phyloP scores from a whole-genome alignment of 352 stramenopile species.

The Phytophthora meadii region DNA sequence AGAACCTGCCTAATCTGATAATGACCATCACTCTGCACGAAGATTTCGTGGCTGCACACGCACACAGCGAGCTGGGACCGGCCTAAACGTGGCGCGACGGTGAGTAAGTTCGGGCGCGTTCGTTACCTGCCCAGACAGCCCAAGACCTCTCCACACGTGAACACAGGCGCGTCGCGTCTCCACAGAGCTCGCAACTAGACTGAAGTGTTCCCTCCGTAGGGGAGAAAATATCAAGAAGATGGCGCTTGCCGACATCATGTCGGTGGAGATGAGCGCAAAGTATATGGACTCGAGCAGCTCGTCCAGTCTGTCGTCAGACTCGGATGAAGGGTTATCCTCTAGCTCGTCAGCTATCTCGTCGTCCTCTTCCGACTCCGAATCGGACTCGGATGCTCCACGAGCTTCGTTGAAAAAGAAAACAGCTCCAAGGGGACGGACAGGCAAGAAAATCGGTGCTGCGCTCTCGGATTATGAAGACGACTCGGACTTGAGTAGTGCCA shows the following conservation, averaged over 20 bases:
- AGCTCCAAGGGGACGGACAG: background rate
- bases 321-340: constrained; percentile 55
- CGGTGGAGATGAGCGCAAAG: constrained; percentile 74
- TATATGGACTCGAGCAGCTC: constrained; percentile 85
- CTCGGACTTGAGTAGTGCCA: constrained; percentile 39
- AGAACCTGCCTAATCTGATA: constrained; percentile 36
- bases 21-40: constrained; percentile 47
- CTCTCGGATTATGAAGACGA: constrained; percentile 40
- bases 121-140: constrained; percentile 19
- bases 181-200: background rate
- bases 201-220: background rate
- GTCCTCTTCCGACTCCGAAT: constrained; percentile 44
- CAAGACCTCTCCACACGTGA: background rate
- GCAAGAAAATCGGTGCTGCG: constrained; percentile 7
- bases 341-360: constrained; percentile 52
- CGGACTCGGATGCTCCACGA: constrained; percentile 38
- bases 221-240: constrained; percentile 38
- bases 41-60: constrained; percentile 47
- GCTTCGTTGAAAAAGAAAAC: constrained; percentile 35
- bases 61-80: constrained; percentile 36
- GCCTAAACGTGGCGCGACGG: constrained; percentile 36
- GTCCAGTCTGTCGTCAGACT: constrained; percentile 80
- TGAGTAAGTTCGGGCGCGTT: constrained; percentile 22
- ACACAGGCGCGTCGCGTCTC: constrained; percentile 4
- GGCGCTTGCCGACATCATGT: constrained; percentile 79